Percentiles rank a stretch among this genome's conserved stretches.
These are phyloP conservation scores for Lodderomyces parapsilosis DNA, from an alignment of 1,139 yeast genomes.

Conservation along the genomic window DNA sequence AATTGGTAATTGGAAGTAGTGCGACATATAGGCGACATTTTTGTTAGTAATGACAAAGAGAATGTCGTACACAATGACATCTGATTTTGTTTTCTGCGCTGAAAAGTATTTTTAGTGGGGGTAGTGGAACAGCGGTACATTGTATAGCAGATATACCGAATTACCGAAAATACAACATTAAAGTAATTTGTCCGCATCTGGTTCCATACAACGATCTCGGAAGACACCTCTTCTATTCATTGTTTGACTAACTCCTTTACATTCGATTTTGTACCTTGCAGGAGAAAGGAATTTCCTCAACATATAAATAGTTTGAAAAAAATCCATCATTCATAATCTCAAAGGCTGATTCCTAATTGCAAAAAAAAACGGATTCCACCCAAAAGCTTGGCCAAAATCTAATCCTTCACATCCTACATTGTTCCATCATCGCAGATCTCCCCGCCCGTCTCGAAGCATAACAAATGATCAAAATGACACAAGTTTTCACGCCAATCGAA, in stretches of 20 bases:
- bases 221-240: not conserved
- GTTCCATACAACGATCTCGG: no score
- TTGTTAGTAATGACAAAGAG: no score
- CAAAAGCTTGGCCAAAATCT: not conserved
- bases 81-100: no score
- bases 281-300: not conserved
- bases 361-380: not conserved
- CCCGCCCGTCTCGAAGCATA: no score
- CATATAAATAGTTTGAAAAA: not conserved
- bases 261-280: not conserved
- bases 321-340: not conserved
- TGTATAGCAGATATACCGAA: no score
- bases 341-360: not conserved
- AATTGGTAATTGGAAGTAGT: no score
- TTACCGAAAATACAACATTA: no score
- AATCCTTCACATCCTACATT: not conserved
- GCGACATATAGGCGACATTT: no score
- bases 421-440: not conserved
- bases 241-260: not conserved
- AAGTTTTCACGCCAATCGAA: constrained; percentile 15
- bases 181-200: no score
- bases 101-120: no score
- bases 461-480: constrained; percentile 1
- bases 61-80: no score
- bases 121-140: no score